A percentile compares a stretch with the other conserved stretches of the same genome.
These are phyloP conservation scores for Cystofilobasidium ferigula DNA, from an alignment of 768 basidiomycete species.

Conservation along the genomic window DNA sequence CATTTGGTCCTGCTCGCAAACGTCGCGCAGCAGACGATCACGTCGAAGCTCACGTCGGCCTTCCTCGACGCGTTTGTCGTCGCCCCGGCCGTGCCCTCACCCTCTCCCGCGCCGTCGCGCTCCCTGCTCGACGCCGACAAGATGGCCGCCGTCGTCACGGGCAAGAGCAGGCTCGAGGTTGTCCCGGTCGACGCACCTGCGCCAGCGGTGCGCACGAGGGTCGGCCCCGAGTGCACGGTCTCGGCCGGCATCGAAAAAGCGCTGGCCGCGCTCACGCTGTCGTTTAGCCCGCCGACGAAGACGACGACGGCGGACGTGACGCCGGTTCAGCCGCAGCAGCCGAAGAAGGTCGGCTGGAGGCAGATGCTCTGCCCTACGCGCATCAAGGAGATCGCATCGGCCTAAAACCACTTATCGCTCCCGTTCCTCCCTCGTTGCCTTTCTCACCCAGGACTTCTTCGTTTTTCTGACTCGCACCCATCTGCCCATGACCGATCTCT, in stretches of 20 bases:
- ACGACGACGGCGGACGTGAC: no score
- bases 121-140: slow-evolving; percentile 66
- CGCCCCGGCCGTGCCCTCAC: background rate
- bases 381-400: no score
- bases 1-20: slow-evolving; percentile 45
- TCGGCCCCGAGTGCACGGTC: background rate
- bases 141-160: slow-evolving; percentile 33
- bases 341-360: no score
- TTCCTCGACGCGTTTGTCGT: slow-evolving; percentile 86
- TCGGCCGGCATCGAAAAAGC: background rate
- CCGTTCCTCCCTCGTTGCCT: no score
- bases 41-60: slow-evolving; percentile 57
- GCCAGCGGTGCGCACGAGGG: no score
- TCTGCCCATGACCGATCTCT: no score
- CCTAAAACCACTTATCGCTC: no score
- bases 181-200: slow-evolving; percentile 7
- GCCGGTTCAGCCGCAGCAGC: no score
- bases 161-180: slow-evolving; percentile 10
- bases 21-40: slow-evolving; percentile 66
- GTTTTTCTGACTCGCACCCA: no score
- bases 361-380: no score
- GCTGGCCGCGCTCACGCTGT: background rate
- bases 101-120: background rate
- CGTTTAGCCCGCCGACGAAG: background rate
- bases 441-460: no score